Evolutionary conservation across 495 filamentous ascomycete genomes (phyloP), one percentile per base, ranked within the genome.

Genomic region (Penicillium flavigenum): DNA sequence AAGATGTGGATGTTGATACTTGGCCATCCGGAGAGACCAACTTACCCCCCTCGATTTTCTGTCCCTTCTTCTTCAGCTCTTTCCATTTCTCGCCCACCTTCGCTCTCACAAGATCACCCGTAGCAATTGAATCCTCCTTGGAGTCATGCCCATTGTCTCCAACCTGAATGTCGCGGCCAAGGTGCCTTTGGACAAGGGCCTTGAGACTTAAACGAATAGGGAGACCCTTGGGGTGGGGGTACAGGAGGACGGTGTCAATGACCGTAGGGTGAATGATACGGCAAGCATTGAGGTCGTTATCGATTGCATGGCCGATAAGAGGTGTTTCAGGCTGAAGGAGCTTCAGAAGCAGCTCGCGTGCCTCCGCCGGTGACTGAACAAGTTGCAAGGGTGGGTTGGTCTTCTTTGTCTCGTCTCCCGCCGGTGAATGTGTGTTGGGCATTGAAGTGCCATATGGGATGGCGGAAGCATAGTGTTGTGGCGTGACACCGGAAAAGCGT

Each of bases 281-380:
- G 46, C 86, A 75, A 14, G 85, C 81, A 66, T 94, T 94, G 22
- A 98, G 80, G 65, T 98, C 94, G 66, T 98, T 98, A 65, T 98
- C 94, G 10, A 98, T 84, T 6, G 90, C 92, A 71, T 98, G 94
- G 20, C 94, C 94, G 42, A 98, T 88, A 5, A 98, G 72, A 0
- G 90, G 90, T 0, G 92, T 97, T 1, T 79, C 70, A 0, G 90
- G 88, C 16, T 83, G 76, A 36, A 98, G 77, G 49, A 87, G 74
- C 0, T 77, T 72, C 72, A 92, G 88, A 10, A 98, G 79, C 1
- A 96, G 76, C 1, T 78, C 69, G 11, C 94, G 86, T 5, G 93
- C 95, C 31, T 72, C 80, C 14, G 79, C 66, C 7, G 91, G 90
- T 0, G 87, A 91, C 2, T 82, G 63, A 11, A 92, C 88, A 34